A percentile compares a stretch with the other conserved stretches of the same genome.
Evolutionary conservation across 208 protist genomes (phyloP).

Genomic region (Herpetomonas tarakana): DNA sequence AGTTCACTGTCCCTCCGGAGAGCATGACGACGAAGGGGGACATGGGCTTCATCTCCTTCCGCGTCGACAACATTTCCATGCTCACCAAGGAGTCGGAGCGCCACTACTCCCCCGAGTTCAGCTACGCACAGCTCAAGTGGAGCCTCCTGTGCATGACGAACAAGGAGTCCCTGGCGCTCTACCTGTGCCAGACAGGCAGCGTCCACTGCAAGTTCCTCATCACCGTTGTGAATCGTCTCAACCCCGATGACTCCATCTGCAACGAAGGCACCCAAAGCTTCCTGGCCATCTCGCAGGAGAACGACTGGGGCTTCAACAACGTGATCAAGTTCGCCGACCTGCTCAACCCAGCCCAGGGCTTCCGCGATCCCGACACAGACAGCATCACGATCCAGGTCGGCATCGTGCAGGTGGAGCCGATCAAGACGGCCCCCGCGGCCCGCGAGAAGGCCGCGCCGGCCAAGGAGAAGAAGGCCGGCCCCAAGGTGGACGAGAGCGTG

Average conservation of each 20-base stretch:
- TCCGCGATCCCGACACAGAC: slow-evolving; percentile 63
- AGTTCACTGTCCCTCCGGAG: slow-evolving; percentile 71
- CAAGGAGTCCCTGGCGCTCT: slow-evolving; percentile 85
- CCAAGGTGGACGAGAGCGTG: slow-evolving; percentile 66
- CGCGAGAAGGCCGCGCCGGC: slow-evolving; percentile 39
- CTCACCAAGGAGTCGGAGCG: slow-evolving; percentile 82
- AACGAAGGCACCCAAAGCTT: slow-evolving; percentile 91
- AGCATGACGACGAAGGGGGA: slow-evolving; percentile 77
- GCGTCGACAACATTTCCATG: slow-evolving; percentile 87
- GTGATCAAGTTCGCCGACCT: slow-evolving; percentile 85
- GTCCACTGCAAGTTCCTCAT: slow-evolving; percentile 92
- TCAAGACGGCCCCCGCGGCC: slow-evolving; percentile 33
- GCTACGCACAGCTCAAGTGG: slow-evolving; percentile 84
- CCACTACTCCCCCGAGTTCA: slow-evolving; percentile 90
- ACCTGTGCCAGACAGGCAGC: slow-evolving; percentile 88
- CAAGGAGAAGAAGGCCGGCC: slow-evolving; percentile 58
- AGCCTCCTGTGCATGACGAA: slow-evolving; percentile 90
- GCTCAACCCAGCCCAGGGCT: slow-evolving; percentile 73
- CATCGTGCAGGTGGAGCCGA: slow-evolving; percentile 82
- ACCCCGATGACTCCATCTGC: slow-evolving; percentile 85
- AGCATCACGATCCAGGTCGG: slow-evolving; percentile 89
- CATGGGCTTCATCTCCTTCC: slow-evolving; percentile 91
- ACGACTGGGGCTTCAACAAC: slow-evolving; percentile 92
- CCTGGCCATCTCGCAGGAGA: slow-evolving; percentile 79
- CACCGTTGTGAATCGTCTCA: slow-evolving; percentile 82